phyloP scores from a whole-genome alignment of 2,329 filamentous ascomycete species.

The Colletotrichum orchidophilum region DNA sequence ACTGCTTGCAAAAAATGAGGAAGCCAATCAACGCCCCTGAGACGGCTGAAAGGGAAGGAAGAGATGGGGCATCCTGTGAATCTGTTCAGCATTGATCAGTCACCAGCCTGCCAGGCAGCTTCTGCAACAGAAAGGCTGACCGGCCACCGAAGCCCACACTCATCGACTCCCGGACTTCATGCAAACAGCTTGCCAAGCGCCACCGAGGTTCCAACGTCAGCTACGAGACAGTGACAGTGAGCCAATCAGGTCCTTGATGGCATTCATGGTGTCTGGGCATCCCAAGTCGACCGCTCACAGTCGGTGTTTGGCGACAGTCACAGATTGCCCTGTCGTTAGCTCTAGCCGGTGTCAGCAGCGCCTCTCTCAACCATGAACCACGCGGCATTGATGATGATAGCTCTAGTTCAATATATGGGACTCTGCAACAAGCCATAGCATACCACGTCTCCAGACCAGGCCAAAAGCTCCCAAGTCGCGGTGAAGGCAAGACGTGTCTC shows the following conservation, averaged over 20 bases:
- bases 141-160: constrained; percentile 34
- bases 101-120: constrained; percentile 37
- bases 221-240: constrained; percentile 5
- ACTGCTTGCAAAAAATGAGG: constrained; percentile 9
- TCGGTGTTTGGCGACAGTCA: constrained; percentile 12
- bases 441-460: neutral
- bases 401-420: neutral
- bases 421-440: constrained; percentile 8
- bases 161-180: constrained; percentile 42
- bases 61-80: constrained; percentile 24
- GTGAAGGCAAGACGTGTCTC: constrained; percentile 21
- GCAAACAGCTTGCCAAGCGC: constrained; percentile 38
- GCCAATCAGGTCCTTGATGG: constrained; percentile 16
- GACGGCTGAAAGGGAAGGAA: constrained; percentile 21
- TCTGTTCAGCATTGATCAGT: constrained; percentile 28
- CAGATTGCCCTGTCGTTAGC: constrained; percentile 9
- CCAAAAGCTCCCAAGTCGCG: neutral
- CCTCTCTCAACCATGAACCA: neutral
- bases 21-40: constrained; percentile 15
- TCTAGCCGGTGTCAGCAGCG: constrained; percentile 5
- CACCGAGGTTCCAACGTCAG: constrained; percentile 5
- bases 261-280: constrained; percentile 12
- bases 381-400: constrained; percentile 7
- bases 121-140: constrained; percentile 38
- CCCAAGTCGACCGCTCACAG: constrained; percentile 10